Evolutionary conservation across 1,139 yeast species (phyloP), one percentile per base, ranked within the genome.

Genomic region (Nakaseomyces uthaithaninus): DNA sequence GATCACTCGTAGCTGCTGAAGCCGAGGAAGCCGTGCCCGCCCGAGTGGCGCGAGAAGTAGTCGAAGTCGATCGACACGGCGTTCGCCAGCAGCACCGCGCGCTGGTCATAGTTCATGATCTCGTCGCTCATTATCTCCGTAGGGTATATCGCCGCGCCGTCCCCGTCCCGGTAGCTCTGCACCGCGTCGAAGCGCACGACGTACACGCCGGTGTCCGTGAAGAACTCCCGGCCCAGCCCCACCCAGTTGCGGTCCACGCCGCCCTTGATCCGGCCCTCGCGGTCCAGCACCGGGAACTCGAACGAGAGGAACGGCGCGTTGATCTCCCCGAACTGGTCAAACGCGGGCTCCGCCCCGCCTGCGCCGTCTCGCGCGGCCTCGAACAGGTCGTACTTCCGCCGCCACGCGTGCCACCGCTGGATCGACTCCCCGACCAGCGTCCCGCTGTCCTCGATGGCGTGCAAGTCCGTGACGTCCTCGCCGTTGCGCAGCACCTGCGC

Each of bases 361-460:
- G 20, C 0, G 10, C 30, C 33, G n/a, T 40, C 37, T 31, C 48
- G 22, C 5, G 51, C 51, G 3, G 72, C 54, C 47, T 72, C 70
- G 59, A 83, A 91, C 49, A 91, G 66, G 55, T 87, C 85, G 60
- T 91, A 91, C 40, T 80, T 67, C 43, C 97, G 69, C 56, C 97
- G 74, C 95, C 95, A 87, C 39, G 81, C 66, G 64, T 89, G 97
- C 96, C 96, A 91, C 50, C 82, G 79, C 61, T 91, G 97, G 6
- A 82, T 77, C 24, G 86, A 75, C 57, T 89, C 96, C 0, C 97
- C 97, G 26, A 89, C 66, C 5, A 69, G 45, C 1, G 71, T 60
- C 34, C 78, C 83, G 25, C 20, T 31, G 2, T 57, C 56, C 14
- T 46, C 51, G 4, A 43, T 31, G 24, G 48, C 52, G 10, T 48